These are phyloP conservation scores for Daldinia vernicosa DNA, from an alignment of 495 filamentous ascomycete species.

Conservation along the genomic window DNA sequence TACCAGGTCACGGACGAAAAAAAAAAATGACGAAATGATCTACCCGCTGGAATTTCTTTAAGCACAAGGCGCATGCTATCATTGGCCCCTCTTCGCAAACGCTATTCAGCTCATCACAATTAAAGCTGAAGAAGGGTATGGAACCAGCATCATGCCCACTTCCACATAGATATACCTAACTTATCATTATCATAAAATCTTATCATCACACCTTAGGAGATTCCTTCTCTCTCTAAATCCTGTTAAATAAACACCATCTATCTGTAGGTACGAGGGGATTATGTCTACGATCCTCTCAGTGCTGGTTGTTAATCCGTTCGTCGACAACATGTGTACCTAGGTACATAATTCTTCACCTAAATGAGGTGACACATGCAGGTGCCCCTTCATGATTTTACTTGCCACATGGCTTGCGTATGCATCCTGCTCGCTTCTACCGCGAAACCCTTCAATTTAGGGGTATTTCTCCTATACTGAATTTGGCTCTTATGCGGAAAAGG, in stretches of 20 bases:
- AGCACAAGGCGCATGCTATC: conserved; percentile 7
- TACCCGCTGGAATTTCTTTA: conserved; percentile 23
- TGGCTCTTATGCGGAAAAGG: neutral
- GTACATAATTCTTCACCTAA: neutral
- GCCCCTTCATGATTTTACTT: neutral
- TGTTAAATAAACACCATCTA: neutral
- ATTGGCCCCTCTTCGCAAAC: conserved; percentile 23
- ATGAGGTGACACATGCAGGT: neutral
- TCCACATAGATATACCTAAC: neutral
- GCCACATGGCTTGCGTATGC: no score
- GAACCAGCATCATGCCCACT: neutral
- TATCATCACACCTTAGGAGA: neutral
- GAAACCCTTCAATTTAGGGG: neutral
- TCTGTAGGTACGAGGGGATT: neutral
- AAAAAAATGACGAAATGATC: conserved; percentile 39
- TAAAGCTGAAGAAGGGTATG: conserved; percentile 15
- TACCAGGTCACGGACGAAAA: neutral
- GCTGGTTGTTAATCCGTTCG: neutral
- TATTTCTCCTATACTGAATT: neutral
- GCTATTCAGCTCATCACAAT: conserved; percentile 29
- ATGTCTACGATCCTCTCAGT: neutral
- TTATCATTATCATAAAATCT: neutral
- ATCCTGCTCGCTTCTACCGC: neutral
- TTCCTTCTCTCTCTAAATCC: neutral
- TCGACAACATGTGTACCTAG: neutral